phyloP scores from a whole-genome alignment of 495 filamentous ascomycete species.

The Penicillium robsamsonii region DNA sequence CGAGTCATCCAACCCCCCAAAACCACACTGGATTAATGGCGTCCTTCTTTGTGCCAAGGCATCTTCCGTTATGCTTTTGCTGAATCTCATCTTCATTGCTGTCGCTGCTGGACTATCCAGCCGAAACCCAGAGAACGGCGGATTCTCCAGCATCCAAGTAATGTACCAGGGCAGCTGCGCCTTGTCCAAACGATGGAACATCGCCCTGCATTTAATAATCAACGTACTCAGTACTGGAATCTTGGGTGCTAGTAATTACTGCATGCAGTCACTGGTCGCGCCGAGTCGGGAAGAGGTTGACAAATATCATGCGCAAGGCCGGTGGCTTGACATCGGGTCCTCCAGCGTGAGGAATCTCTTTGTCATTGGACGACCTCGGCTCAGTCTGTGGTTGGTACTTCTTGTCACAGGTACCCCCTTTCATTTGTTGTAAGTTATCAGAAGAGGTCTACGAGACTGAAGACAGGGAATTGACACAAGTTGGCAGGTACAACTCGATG shows the following conservation, averaged over 20 bases:
- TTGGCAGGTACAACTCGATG: conserved; percentile 17
- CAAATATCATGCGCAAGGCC: conserved; percentile 11
- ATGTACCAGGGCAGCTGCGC: conserved; percentile 1
- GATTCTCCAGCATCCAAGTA: no score
- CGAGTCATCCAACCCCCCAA: no score
- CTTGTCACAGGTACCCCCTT: conserved; percentile 22
- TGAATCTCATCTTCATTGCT: no score
- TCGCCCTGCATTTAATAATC: conserved; percentile 28
- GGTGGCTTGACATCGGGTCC: conserved; percentile 29
- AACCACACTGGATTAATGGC: no score
- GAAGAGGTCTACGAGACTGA: no score
- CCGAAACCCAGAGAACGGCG: no score
- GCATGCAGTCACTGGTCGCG: conserved; percentile 38
- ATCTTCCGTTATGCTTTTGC: no score
- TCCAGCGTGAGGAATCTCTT: conserved; percentile 20
- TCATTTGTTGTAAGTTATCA: conserved; percentile 24
- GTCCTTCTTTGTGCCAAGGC: no score
- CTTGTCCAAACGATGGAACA: conserved; percentile 11
- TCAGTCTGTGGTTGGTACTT: conserved; percentile 16
- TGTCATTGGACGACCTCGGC: conserved; percentile 1
- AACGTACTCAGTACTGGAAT: conserved; percentile 33
- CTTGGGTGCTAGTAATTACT: conserved; percentile 35
- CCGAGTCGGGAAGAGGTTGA: conserved; percentile 30
- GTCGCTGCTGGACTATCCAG: no score
- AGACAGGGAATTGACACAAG: not conserved